Base-by-base conservation (phyloP, 225 moss, liverwort and hornwort genomes). In the Climacium dendroides region DNA sequence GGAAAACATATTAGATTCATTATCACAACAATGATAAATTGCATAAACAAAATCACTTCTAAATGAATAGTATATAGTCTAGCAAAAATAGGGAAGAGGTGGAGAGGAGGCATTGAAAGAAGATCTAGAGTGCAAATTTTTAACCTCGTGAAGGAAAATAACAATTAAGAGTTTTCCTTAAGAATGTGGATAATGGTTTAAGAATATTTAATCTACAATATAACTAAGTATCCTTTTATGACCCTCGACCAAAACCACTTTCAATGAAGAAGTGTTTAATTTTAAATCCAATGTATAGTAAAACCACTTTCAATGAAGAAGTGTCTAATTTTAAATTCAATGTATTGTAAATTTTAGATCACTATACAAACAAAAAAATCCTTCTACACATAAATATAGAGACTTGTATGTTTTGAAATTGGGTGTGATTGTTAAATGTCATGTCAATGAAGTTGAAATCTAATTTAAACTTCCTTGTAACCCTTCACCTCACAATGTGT, bases 81-180 rank as follows among this genome's bases (percentile, higher is more conserved):
- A 25, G 41, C 0, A 70, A 41, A 70, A 41, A 41, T 41, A 25
- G 1, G 0, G 1, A 43, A 72, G 28, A 3, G 1, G 9, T 0
- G 1, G 3, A 45, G 28, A 15, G 1, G 9, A 15, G 5, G 15
- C 41, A 41, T 15, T 70, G 24, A 25, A 8, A 70, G 8, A 41
- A 39, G 67, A 23, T 13, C 11, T 41, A 25, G 1, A 25, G 25
- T 70, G 3, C 25, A 70, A 41, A 41, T 14, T 25, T 41, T 41
- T 1, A 39, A 39, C 8, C 1, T 69, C 7, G 1, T 41, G 3
- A 72, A 43, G 43, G 2, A 45, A 1, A 28, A 28, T 43, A 43
- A 72, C 15, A 72, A 45, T 28, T 71, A 4, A 71, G 0, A 28
- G 3, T 28, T 72, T 71, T 72, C 16, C 2, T 41, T 70, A 26